Percentiles rank a stretch among this genome's conserved stretches.
Conservation (phyloP, 345 rosid genomes). For the Rubroshorea leprosula region DNA sequence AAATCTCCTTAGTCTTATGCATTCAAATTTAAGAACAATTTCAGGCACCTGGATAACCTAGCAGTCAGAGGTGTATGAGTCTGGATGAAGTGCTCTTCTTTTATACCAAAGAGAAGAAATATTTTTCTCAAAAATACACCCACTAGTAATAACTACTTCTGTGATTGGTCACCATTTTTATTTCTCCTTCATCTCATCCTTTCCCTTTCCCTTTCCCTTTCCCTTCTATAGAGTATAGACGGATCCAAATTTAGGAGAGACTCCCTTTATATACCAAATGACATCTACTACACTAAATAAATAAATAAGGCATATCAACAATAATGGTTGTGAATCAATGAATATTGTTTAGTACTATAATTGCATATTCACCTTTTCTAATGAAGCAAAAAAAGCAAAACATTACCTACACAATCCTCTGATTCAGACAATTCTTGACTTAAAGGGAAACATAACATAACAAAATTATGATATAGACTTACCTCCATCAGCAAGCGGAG, state of each 20-base stretch:
- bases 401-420: too few species aligned
- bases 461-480: slow-evolving; percentile 1
- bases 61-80: background rate
- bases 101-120: too few species aligned
- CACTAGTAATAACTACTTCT: background rate
- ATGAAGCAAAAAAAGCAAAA: background rate
- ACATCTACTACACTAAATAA: background rate
- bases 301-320: background rate
- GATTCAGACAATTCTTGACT: background rate
- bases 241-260: background rate
- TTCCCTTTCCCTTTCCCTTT: background rate
- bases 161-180: background rate
- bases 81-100: too few species aligned
- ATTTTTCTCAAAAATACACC: background rate
- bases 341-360: background rate
- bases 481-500: slow-evolving; percentile 87
- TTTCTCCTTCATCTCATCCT: too few species aligned
- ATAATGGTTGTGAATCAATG: background rate
- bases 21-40: background rate
- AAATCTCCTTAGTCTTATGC: background rate
- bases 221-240: background rate
- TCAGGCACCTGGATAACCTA: background rate
- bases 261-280: background rate
- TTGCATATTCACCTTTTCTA: background rate
- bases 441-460: too few species aligned